These are phyloP conservation scores for Monosporozyma unispora DNA, from an alignment of 805 yeast species.

Conservation along the genomic window DNA sequence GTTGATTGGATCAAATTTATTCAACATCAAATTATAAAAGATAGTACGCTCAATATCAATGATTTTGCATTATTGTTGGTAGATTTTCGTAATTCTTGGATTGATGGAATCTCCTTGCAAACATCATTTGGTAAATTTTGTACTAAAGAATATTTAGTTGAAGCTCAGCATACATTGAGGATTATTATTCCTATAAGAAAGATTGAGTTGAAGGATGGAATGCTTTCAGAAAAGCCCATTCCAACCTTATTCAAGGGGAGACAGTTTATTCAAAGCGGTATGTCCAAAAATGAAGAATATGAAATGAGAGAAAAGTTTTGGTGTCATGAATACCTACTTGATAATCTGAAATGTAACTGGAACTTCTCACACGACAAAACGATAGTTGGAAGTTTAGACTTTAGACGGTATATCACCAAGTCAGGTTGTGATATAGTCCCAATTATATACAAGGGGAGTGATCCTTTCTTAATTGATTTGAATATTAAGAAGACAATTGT, in stretches of 20 bases:
- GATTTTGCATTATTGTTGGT: conserved; percentile 58
- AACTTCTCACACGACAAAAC: conserved; percentile 9
- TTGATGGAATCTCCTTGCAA: conserved; percentile 38
- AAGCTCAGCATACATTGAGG: conserved; percentile 44
- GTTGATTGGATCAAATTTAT: conserved; percentile 26
- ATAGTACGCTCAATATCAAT: conserved; percentile 27
- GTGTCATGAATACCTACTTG: conserved; percentile 62
- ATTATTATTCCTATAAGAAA: conserved; percentile 63
- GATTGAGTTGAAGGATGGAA: conserved; percentile 31
- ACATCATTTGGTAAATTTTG: conserved; percentile 29
- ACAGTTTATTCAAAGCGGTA: conserved; percentile 51
- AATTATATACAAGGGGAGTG: conserved; percentile 16
- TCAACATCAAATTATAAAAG: conserved; percentile 6
- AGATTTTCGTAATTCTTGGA: conserved; percentile 80
- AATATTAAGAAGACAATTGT: conserved; percentile 6
- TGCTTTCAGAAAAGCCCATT: conserved; percentile 37
- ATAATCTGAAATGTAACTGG: conserved; percentile 63
- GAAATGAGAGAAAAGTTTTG: conserved; percentile 64
- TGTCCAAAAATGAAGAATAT: conserved; percentile 46
- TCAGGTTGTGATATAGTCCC: conserved; percentile 19
- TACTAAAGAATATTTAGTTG: conserved; percentile 24
- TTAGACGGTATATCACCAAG: conserved; percentile 21
- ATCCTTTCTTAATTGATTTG: conserved; percentile 13
- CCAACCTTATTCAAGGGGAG: conserved; percentile 58
- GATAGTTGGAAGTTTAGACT: conserved; percentile 17